Percentiles rank a stretch among this genome's conserved stretches.
Evolutionary conservation across 768 basidiomycete species (phyloP).

Genomic region (Lactarius indigo): DNA sequence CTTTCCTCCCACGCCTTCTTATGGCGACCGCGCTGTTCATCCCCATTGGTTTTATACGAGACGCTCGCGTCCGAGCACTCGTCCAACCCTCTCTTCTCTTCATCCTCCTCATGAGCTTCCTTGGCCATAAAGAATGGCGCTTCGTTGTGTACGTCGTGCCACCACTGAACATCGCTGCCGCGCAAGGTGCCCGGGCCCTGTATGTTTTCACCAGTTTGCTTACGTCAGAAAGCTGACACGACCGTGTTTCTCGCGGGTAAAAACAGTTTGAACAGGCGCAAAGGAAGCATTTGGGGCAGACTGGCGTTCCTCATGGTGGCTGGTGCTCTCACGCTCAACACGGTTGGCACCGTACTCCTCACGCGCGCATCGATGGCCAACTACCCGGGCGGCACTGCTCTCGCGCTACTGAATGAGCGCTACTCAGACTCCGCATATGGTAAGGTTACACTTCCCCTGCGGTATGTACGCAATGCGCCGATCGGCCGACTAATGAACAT

Average conservation of each 20-base stretch:
- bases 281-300: conserved; percentile 43
- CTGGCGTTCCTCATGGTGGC: conserved; percentile 44
- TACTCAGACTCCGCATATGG: conserved; percentile 37
- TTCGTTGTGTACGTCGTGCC: conserved; percentile 90
- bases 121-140: conserved; percentile 97
- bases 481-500: conserved; percentile 17
- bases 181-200: conserved; percentile 61
- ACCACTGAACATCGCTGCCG: conserved; percentile 73
- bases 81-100: conserved; percentile 52
- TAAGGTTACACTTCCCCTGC: conserved; percentile 23
- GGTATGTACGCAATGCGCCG: background rate
- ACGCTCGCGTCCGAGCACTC: conserved; percentile 48
- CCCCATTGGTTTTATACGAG: conserved; percentile 46
- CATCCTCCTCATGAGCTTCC: conserved; percentile 60
- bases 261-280: conserved; percentile 47
- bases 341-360: conserved; percentile 48
- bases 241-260: background rate
- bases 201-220: conserved; percentile 37
- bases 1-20: conserved; percentile 74
- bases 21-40: conserved; percentile 61
- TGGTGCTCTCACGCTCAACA: conserved; percentile 52
- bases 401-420: conserved; percentile 55
- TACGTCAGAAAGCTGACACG: background rate
- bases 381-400: conserved; percentile 85
- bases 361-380: conserved; percentile 64